Percentiles rank a stretch among this genome's conserved stretches.
Conservation (phyloP, 768 basidiomycete genomes). For the Podaxis sp. region DNA sequence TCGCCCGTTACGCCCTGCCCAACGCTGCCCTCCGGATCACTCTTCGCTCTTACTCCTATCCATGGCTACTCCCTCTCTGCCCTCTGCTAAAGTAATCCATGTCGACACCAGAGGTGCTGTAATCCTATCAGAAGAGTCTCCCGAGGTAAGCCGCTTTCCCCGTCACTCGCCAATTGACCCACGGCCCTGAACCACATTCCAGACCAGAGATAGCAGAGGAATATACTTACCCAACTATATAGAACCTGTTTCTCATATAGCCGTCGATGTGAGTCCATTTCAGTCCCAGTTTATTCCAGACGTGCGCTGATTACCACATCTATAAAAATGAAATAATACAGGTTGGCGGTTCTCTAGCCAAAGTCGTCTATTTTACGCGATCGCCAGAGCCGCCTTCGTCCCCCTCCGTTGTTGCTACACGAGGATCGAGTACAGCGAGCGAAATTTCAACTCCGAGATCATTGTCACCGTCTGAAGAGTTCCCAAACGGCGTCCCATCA, state of each 20-base stretch:
- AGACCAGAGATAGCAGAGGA: slow-evolving; percentile 93
- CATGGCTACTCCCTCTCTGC: slow-evolving; percentile 64
- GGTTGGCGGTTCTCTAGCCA: slow-evolving; percentile 97
- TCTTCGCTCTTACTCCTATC: slow-evolving; percentile 18
- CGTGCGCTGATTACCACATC: slow-evolving; percentile 5
- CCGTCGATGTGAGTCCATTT: slow-evolving; percentile 79
- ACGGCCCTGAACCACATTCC: slow-evolving; percentile 12
- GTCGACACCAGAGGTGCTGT: slow-evolving; percentile 94
- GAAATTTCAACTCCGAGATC: slow-evolving; percentile 46
- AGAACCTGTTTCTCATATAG: slow-evolving; percentile 96
- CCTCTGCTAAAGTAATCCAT: slow-evolving; percentile 83
- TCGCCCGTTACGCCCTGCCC: background rate
- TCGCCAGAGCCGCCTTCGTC: slow-evolving; percentile 84
- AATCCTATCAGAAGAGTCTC: slow-evolving; percentile 92
- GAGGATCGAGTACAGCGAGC: slow-evolving; percentile 51
- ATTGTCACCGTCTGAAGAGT: slow-evolving; percentile 39
- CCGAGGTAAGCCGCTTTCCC: slow-evolving; percentile 60
- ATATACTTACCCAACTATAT: slow-evolving; percentile 98
- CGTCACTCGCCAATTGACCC: slow-evolving; percentile 14
- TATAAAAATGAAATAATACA: slow-evolving; percentile 31
- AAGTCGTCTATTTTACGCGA: slow-evolving; percentile 98
- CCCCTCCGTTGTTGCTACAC: slow-evolving; percentile 64
- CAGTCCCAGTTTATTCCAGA: background rate
- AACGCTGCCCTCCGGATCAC: slow-evolving; percentile 12
- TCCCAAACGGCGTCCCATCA: slow-evolving; percentile 23